These are phyloP conservation scores for Golovinomyces cichoracearum DNA, from an alignment of 2,329 filamentous ascomycete species.

Conservation along the genomic window DNA sequence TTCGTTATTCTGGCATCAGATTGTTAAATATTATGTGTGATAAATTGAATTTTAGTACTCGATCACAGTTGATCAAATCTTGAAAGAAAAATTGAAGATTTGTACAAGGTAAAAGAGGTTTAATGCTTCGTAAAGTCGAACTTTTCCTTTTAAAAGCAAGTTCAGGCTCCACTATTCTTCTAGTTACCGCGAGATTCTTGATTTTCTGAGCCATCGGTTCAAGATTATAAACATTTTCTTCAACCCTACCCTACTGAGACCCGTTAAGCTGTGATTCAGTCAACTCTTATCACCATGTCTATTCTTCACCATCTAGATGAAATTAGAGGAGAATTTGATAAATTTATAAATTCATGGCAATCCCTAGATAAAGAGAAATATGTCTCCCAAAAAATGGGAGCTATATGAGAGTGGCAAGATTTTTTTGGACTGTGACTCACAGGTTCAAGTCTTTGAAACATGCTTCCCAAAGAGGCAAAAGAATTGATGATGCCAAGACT, in stretches of 20 bases:
- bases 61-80: not conserved
- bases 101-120: not conserved
- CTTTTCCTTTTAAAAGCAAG: not conserved
- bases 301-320: not conserved
- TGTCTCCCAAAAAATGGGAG: not conserved
- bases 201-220: not conserved
- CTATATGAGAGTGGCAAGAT: not conserved
- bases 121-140: not conserved
- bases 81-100: not conserved
- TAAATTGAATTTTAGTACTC: not conserved
- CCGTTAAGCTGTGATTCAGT: not conserved
- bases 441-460: not conserved
- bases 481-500: not conserved
- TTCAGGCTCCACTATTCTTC: not conserved
- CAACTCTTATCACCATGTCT: not conserved
- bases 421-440: not conserved
- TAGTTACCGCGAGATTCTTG: not conserved
- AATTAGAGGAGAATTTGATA: not conserved
- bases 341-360: not conserved
- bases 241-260: not conserved
- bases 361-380: not conserved
- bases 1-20: not conserved
- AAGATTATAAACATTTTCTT: not conserved
- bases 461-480: not conserved
- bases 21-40: not conserved